These are phyloP conservation scores for Penicillium simplicissimum DNA, from an alignment of 495 filamentous ascomycete species.

Conservation along the genomic window DNA sequence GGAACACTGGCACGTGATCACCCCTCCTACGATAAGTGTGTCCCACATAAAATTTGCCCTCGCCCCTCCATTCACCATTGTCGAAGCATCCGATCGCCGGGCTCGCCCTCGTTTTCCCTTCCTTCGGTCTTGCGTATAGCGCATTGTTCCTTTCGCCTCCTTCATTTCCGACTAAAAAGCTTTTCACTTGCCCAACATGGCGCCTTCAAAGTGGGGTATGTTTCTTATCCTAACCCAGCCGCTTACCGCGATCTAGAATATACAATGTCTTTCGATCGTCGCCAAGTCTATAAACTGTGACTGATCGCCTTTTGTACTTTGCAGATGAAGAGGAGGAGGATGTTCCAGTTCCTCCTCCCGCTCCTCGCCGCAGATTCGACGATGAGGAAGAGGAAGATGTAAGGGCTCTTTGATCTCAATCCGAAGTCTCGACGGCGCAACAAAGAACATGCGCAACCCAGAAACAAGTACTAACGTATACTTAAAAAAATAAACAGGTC, in stretches of 20 bases:
- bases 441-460: neutral
- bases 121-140: constrained; percentile 21
- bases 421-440: neutral
- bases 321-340: constrained; percentile 70
- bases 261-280: neutral
- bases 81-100: constrained; percentile 26
- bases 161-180: constrained; percentile 13
- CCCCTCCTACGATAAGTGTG: constrained; percentile 30
- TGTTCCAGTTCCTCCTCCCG: constrained; percentile 61
- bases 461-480: constrained; percentile 12
- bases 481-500: constrained; percentile 54
- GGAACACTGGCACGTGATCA: constrained; percentile 26
- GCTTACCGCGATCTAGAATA: neutral
- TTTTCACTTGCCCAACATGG: constrained; percentile 36
- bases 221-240: constrained; percentile 24
- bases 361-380: constrained; percentile 69
- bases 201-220: constrained; percentile 55
- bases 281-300: neutral
- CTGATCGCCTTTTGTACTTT: constrained; percentile 21
- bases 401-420: constrained; percentile 32
- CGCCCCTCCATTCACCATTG: constrained; percentile 30
- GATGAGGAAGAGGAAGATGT: constrained; percentile 95
- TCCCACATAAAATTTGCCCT: constrained; percentile 40
- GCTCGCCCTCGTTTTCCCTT: constrained; percentile 19
- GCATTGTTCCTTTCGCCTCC: constrained; percentile 16